Conservation (phyloP, 164 flowering plant genomes). For the Brasenia schreberi region DNA sequence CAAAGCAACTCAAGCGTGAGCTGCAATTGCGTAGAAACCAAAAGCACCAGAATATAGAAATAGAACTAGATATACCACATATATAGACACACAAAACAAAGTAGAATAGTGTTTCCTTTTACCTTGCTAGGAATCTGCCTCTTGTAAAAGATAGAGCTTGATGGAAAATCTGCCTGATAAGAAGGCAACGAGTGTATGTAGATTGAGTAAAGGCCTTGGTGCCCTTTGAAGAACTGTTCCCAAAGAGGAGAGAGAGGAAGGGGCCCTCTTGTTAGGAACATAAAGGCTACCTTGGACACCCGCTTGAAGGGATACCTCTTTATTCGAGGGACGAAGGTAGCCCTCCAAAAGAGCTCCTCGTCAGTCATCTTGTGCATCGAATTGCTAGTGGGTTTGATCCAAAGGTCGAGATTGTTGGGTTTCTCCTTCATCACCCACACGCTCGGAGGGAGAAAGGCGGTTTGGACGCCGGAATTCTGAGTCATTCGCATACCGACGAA, state of each 20-base stretch:
- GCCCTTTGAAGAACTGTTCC: constrained; percentile 77
- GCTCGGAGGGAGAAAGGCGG: constrained; percentile 9
- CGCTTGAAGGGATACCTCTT: constrained; percentile 61
- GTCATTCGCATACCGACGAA: constrained; percentile 32
- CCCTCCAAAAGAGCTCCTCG: constrained; percentile 72
- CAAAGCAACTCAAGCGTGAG: background rate
- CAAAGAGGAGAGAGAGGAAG: constrained; percentile 80
- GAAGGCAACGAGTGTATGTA: constrained; percentile 68
- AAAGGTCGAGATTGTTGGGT: constrained; percentile 22
- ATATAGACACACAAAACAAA: too few species aligned
- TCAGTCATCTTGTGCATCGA: constrained; percentile 72
- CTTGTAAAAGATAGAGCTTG: constrained; percentile 51
- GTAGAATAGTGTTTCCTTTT: constrained; percentile 2
- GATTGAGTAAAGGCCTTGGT: constrained; percentile 54
- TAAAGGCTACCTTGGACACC: constrained; percentile 78
- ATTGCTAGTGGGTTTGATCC: constrained; percentile 53
- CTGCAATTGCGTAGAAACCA: background rate
- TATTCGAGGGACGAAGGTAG: constrained; percentile 47
- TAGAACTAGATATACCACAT: too few species aligned
- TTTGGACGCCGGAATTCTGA: constrained; percentile 24
- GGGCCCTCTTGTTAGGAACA: constrained; percentile 92
- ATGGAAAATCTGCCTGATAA: constrained; percentile 30
- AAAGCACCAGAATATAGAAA: too few species aligned
- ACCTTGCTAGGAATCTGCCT: constrained; percentile 92
- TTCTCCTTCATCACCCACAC: constrained; percentile 29